A percentile compares a stretch with the other conserved stretches of the same genome.
phyloP scores from a whole-genome alignment of 2,329 filamentous ascomycete genomes.

The Talaromyces atroroseus region DNA sequence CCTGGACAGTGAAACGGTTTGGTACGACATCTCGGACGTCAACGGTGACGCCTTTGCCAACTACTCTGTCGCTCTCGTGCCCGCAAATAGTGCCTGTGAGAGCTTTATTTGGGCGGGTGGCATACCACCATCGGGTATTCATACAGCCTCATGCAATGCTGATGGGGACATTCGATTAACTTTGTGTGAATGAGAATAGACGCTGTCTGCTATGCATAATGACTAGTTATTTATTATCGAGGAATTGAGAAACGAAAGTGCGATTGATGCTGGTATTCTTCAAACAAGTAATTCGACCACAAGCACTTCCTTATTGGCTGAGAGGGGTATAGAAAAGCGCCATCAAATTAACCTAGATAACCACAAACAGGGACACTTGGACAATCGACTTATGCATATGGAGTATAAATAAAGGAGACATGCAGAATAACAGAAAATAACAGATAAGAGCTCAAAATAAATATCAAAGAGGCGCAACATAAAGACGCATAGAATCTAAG shows the following conservation, averaged over 20 bases:
- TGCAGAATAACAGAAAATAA: not conserved
- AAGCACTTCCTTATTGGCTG: not conserved
- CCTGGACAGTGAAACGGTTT: conserved; percentile 27
- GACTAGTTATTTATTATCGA: not conserved
- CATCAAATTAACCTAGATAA: not conserved
- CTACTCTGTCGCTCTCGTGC: conserved; percentile 19
- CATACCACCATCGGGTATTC: conserved; percentile 27
- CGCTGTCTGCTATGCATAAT: not conserved
- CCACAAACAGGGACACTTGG: not conserved
- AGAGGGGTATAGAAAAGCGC: not conserved
- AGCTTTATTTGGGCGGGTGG: conserved; percentile 29
- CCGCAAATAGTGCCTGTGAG: conserved; percentile 17
- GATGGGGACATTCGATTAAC: conserved; percentile 22
- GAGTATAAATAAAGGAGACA: too few relatives aligned
- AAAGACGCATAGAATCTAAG: not conserved
- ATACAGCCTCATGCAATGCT: conserved; percentile 21
- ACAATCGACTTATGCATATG: not conserved
- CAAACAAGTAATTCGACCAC: not conserved
- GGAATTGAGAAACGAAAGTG: not conserved
- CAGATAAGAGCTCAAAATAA: too few relatives aligned
- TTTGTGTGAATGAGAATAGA: conserved; percentile 2
- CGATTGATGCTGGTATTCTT: not conserved
- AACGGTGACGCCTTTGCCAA: conserved; percentile 40
- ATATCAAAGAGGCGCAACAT: not conserved
- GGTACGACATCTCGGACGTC: conserved; percentile 42